Conservation (phyloP, 345 rosid genomes). For the Trapa bicornis region DNA sequence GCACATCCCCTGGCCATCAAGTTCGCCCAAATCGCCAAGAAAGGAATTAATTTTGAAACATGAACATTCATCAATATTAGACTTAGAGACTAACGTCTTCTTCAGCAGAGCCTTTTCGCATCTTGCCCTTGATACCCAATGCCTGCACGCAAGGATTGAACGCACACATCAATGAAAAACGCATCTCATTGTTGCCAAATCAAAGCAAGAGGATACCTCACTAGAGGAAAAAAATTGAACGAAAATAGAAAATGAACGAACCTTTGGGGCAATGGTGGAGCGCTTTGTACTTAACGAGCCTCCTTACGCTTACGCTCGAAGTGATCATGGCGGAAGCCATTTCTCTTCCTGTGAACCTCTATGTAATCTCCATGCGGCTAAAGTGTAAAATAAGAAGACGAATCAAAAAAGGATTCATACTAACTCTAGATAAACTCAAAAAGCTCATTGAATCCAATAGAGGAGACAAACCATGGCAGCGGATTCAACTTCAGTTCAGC, state of each 20-base stretch:
- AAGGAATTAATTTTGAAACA: neutral
- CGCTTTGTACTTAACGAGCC: constrained; percentile 79
- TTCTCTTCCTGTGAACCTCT: constrained; percentile 61
- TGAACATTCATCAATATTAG: neutral
- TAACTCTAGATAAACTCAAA: neutral
- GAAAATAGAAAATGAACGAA: neutral
- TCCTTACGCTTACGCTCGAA: constrained; percentile 84
- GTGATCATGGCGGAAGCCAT: constrained; percentile 72
- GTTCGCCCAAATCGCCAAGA: neutral
- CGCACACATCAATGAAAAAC: neutral
- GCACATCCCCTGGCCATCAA: neutral
- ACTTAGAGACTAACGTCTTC: constrained; percentile 8
- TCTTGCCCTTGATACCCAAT: constrained; percentile 69
- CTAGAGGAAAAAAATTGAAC: neutral
- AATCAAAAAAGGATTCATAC: neutral
- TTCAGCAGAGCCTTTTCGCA: constrained; percentile 50
- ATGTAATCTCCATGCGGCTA: constrained; percentile 96
- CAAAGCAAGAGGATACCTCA: neutral
- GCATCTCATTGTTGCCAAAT: neutral
- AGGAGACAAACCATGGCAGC: constrained; percentile 2
- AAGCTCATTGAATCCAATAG: neutral
- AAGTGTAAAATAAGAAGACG: neutral
- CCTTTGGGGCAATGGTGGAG: constrained; percentile 58
- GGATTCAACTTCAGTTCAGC: neutral
- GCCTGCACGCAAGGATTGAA: constrained; percentile 20